Base-by-base conservation (phyloP, 2,329 filamentous ascomycete genomes). In the Aspergillus clavatus region DNA sequence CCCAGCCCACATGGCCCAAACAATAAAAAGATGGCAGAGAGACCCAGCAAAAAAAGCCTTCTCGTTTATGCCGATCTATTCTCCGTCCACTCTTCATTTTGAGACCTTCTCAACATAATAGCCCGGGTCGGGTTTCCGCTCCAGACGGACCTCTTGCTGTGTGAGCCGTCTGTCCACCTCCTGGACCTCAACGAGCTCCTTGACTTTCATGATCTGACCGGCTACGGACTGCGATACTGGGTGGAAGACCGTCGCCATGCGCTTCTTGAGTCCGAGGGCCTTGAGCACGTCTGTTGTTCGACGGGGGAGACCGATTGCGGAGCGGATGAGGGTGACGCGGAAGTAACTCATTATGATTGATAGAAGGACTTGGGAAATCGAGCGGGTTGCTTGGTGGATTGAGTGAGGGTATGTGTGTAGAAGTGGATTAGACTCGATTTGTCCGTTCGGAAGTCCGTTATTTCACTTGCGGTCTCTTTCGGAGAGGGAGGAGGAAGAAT, bases 131-230 rank as follows among this genome's bases (percentile, higher is more conserved):
- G 89, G 89, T 67, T 78, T 82, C 67, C 90, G 73, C 70, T 80
- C 75, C 41, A 77, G 79, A 71, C 82, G 82, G 61, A 95, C 77
- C 73, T 95, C 80, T 45, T 72, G 69, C 62, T 81, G 80, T 6
- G 76, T 83, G 69, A 88, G 65, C 24, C 77, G 67, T 50, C 71
- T 66, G 26, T 83, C 81, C 36, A 94, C 88, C 72, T 95, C 89
- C 55, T 82, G 75, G 27, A 95, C 89, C 43, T 81, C 77, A 37
- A 96, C 87, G 52, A 96, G 75, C 72, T 96, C 90, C 75, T 96
- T 96, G 58, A 96, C 89, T 69, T 86, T 85, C 77, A 96, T 85
- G 62, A 96, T 88, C 74, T 94, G 89, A 64, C 90, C 90, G 7
- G 90, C 90, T 51, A 88, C 82, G 56, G 89, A 83, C 33, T 83